Percentiles rank a stretch among this genome's conserved stretches.
These are phyloP conservation scores for Leptomonas pyrrhocoris DNA, from an alignment of 208 protist species.

Conservation along the genomic window DNA sequence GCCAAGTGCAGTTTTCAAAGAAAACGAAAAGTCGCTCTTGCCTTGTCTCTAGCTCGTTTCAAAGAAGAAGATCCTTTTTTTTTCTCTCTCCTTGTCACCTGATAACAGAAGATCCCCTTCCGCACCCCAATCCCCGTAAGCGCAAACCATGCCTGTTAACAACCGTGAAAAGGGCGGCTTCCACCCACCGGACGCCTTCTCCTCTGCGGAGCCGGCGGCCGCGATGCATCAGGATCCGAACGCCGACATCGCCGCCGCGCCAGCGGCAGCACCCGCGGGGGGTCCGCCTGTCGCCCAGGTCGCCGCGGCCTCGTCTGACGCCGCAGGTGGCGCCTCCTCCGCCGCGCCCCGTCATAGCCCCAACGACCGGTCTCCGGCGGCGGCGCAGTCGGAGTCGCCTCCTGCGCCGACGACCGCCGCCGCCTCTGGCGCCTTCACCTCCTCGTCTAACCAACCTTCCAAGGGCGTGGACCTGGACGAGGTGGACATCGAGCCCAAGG, in stretches of 20 bases:
- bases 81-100: conserved; percentile 1
- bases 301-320: not conserved
- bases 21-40: too few relatives aligned
- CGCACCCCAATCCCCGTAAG: not conserved
- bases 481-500: conserved; percentile 18
- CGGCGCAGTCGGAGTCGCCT: not conserved
- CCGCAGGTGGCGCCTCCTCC: not conserved
- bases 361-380: not conserved
- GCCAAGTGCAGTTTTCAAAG: too few relatives aligned
- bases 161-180: conserved; percentile 4
- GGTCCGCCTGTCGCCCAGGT: not conserved
- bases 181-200: not conserved
- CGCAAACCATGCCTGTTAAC: conserved; percentile 10
- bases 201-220: not conserved
- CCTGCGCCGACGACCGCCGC: not conserved
- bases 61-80: conserved; percentile 1
- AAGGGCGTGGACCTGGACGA: conserved; percentile 13
- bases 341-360: not conserved
- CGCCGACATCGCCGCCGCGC: not conserved
- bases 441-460: conserved; percentile 13
- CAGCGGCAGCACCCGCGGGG: not conserved
- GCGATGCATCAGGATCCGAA: not conserved
- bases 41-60: too few relatives aligned
- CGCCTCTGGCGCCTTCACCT: conserved; percentile 10
- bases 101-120: not conserved